Percentiles rank a stretch among this genome's conserved stretches.
These are phyloP conservation scores for Arabidopsis hybrid DNA, from an alignment of 441 rosid species.

Conservation along the genomic window DNA sequence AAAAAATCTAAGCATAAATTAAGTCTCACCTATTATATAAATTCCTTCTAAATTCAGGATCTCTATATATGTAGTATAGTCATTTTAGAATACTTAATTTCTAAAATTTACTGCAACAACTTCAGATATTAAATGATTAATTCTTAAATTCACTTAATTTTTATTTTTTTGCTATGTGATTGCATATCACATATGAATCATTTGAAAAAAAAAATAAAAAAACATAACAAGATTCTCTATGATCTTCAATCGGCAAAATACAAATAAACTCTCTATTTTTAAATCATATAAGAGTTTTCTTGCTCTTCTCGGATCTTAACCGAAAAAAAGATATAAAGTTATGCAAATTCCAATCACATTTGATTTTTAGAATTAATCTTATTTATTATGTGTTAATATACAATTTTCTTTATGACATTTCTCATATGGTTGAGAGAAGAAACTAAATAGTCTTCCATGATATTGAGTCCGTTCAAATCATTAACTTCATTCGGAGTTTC, in stretches of 20 bases:
- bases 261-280: neutral
- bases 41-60: too few species aligned
- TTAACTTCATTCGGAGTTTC: neutral
- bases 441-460: conserved; percentile 18
- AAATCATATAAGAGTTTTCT: neutral
- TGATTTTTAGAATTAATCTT: neutral
- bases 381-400: neutral
- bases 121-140: too few species aligned
- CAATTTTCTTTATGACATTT: neutral
- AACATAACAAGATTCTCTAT: neutral
- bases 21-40: too few species aligned
- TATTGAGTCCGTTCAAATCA: conserved; percentile 12
- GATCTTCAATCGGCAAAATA: neutral
- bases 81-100: too few species aligned
- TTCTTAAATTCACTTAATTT: too few species aligned
- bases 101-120: too few species aligned
- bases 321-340: neutral
- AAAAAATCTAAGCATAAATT: too few species aligned
- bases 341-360: neutral
- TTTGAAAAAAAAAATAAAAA: neutral
- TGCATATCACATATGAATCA: too few species aligned
- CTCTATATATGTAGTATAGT: too few species aligned
- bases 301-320: neutral
- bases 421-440: neutral
- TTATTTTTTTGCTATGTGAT: too few species aligned